These are phyloP conservation scores for Phialophora chinensis DNA, from an alignment of 2,329 filamentous ascomycete species.

Conservation along the genomic window DNA sequence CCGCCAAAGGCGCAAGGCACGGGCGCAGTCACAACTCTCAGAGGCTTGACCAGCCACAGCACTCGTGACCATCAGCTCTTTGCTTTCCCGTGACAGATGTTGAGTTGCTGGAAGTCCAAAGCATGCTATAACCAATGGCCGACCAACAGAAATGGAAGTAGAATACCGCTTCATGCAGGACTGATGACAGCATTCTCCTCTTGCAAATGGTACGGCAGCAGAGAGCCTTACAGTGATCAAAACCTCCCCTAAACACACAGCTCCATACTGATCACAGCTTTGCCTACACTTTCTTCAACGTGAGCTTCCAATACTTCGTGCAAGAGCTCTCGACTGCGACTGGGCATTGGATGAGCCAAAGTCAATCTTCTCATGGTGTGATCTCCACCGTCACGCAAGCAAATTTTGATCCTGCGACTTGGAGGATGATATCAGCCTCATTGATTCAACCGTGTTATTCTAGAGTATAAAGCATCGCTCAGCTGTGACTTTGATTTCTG, in stretches of 20 bases:
- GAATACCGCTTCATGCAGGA: not conserved
- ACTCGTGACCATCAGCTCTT: not conserved
- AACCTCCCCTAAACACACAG: no score
- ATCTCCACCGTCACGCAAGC: not conserved
- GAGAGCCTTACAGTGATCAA: no score
- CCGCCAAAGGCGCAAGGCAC: no score
- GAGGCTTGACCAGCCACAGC: not conserved
- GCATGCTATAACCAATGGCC: not conserved
- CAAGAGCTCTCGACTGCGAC: not conserved
- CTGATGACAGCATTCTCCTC: not conserved
- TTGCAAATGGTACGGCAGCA: not conserved
- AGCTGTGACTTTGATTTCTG: no score
- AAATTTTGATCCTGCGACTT: not conserved
- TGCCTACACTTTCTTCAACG: not conserved
- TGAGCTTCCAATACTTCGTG: not conserved
- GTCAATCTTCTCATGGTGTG: not conserved
- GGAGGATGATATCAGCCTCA: no score
- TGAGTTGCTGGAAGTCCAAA: not conserved
- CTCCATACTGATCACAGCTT: not conserved
- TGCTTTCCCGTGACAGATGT: not conserved
- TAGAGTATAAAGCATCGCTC: no score
- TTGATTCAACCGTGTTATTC: no score
- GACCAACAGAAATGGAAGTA: not conserved
- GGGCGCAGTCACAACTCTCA: not conserved
- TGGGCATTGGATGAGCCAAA: not conserved